Evolutionary conservation across 2,329 filamentous ascomycete genomes (phyloP), one percentile per base, ranked within the genome.

Genomic region (Botrytis fragariae): DNA sequence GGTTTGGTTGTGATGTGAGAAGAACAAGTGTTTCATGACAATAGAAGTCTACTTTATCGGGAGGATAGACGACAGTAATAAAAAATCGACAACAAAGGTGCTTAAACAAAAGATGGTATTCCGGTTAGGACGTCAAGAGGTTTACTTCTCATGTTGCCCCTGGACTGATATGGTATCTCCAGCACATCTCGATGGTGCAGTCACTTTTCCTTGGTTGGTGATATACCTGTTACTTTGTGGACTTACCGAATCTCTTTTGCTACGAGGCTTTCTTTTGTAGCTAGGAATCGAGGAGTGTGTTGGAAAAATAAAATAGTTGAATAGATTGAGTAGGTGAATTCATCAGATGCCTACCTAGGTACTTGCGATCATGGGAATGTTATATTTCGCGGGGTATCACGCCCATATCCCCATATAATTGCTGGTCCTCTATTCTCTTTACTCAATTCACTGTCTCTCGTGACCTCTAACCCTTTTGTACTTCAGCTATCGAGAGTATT

Each of bases 91-190:
- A 54, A 4, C 25, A 29, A 4, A 4, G 0, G 0, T 54, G 25
- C 48, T 54, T 3, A 7, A 54, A n/a, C 1, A 14, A 3, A 14
- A 25, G 9, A 51, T 14, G 2, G 1, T 45, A 0, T 22, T 54
- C 51, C 0, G 3, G 6, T 54, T 29, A 54, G n/a, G 6, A 0
- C 14, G 6, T 54, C 6, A 8, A 54, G 3, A 1, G 25, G 0
- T 54, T 5, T 29, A 29, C n/a, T 54, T 2, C 3, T 29, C 12
- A 18, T 29, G n/a, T 4, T 54, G 51, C n/a, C 8, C 14, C 2
- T 29, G 14, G 4, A 18, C 51, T 0, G 4, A 51, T 14, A 25
- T 51, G 10, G 25, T 1, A 0, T n/a, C 22, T n/a, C 4, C 48
- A 45, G 2, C 8, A 45, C 2, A 45, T 20, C 7, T 45, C 44